These are phyloP conservation scores for Pseudoscleropodium purum DNA, from an alignment of 225 moss, liverwort and hornwort species.

Conservation along the genomic window DNA sequence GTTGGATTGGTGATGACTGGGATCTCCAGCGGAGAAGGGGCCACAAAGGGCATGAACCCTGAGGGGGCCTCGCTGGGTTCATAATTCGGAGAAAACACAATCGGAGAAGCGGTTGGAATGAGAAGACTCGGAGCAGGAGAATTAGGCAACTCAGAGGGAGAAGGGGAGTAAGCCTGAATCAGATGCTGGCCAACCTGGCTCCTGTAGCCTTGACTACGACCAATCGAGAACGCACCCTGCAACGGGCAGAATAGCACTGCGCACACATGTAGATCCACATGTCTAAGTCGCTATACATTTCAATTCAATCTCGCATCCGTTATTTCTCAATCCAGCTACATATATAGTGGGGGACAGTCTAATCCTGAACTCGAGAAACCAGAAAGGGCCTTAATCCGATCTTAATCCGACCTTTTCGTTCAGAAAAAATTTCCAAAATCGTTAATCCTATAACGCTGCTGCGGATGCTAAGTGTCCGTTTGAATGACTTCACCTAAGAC, in stretches of 20 bases:
- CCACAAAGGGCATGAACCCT: constrained; percentile 28
- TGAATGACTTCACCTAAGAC: background rate
- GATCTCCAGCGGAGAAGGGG: constrained; percentile 54
- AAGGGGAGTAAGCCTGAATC: constrained; percentile 8
- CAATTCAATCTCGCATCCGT: background rate
- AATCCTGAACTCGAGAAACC: background rate
- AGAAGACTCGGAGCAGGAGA: constrained; percentile 22
- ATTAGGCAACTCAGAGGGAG: constrained; percentile 9
- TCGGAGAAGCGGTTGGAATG: constrained; percentile 8
- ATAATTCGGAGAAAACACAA: constrained; percentile 17
- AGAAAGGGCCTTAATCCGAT: background rate
- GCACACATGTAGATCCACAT: background rate
- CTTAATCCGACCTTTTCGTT: background rate
- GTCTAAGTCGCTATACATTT: background rate
- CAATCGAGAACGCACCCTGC: constrained; percentile 13
- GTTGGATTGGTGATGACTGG: constrained; percentile 53
- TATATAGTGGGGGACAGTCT: background rate
- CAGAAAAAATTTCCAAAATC: background rate
- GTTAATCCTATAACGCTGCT: background rate
- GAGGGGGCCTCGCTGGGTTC: constrained; percentile 34
- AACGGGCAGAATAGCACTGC: constrained; percentile 26
- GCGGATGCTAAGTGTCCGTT: no score
- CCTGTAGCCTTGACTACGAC: constrained; percentile 1
- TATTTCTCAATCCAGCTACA: background rate
- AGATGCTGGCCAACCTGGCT: constrained; percentile 4